These are phyloP conservation scores for Paspalum vaginatum DNA, from an alignment of 176 grass and related monocot species.

Conservation along the genomic window DNA sequence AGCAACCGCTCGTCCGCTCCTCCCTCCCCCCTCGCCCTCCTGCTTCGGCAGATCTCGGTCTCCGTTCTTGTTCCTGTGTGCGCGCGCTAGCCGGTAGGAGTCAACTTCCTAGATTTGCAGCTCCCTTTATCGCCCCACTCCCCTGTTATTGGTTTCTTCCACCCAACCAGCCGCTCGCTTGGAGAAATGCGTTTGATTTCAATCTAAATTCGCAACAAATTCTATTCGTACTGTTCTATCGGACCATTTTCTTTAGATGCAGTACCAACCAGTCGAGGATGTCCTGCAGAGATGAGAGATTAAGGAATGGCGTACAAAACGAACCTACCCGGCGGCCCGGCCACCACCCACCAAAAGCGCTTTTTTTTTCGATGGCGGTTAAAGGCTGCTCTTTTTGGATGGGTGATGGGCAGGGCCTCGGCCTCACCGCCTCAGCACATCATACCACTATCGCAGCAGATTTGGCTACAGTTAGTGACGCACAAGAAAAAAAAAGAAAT, in stretches of 20 bases:
- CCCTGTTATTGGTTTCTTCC: not conserved
- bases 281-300: constrained; percentile 14
- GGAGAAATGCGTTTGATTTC: not conserved
- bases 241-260: not conserved
- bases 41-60: constrained; percentile 21
- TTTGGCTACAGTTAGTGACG: constrained; percentile 6
- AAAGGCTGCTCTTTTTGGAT: constrained; percentile 19
- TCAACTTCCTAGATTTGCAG: not conserved
- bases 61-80: not conserved
- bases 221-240: constrained; percentile 25
- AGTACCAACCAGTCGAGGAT: not conserved
- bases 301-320: constrained; percentile 1
- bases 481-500: not conserved
- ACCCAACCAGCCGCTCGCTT: not conserved
- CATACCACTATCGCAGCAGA: constrained; percentile 20
- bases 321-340: not conserved
- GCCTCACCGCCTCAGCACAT: not conserved
- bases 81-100: too few relatives aligned
- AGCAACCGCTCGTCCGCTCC: not conserved
- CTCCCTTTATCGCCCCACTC: not conserved
- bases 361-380: not conserved
- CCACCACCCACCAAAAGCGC: constrained; percentile 41
- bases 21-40: not conserved
- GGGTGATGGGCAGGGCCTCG: not conserved
- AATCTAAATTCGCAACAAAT: not conserved